Evolutionary conservation across 495 filamentous ascomycete species (phyloP).

Genomic region (Chlorociboria aeruginascens): DNA sequence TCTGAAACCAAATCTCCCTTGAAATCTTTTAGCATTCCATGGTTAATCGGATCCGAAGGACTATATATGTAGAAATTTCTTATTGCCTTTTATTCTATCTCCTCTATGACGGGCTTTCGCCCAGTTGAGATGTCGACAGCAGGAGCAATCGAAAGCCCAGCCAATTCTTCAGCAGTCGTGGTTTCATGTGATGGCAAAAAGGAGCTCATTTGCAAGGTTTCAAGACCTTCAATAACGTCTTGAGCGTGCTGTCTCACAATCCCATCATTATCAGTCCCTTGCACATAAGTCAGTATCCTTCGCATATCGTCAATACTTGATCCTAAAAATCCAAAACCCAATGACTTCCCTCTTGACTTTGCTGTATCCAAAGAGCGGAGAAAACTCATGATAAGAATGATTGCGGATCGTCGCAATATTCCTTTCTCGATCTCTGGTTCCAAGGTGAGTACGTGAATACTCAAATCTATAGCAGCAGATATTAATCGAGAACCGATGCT

Average conservation of each 20-base stretch:
- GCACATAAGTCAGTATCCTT: slow-evolving; percentile 52
- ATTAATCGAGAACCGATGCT: slow-evolving; percentile 45
- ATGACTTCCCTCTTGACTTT: slow-evolving; percentile 34
- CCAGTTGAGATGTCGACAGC: not conserved
- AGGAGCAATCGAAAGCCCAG: slow-evolving; percentile 29
- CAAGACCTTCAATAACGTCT: slow-evolving; percentile 58
- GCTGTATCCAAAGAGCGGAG: slow-evolving; percentile 51
- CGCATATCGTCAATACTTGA: slow-evolving; percentile 49
- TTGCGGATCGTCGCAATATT: slow-evolving; percentile 63
- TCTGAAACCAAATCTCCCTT: no score
- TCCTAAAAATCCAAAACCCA: slow-evolving; percentile 51
- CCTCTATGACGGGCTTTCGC: no score
- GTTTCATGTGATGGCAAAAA: slow-evolving; percentile 20
- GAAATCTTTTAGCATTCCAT: no score
- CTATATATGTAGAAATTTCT: no score
- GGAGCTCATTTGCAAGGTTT: slow-evolving; percentile 51
- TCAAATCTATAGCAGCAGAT: slow-evolving; percentile 51
- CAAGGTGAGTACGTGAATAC: slow-evolving; percentile 50
- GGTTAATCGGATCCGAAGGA: no score
- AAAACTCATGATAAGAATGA: slow-evolving; percentile 54
- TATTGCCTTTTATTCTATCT: no score
- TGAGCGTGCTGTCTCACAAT: slow-evolving; percentile 62
- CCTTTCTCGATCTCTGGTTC: slow-evolving; percentile 52
- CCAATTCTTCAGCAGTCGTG: slow-evolving; percentile 25
- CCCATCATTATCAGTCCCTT: slow-evolving; percentile 55